Percentiles rank a stretch among this genome's conserved stretches.
Evolutionary conservation across 768 basidiomycete genomes (phyloP).

Genomic region (Boletus barrowsii): DNA sequence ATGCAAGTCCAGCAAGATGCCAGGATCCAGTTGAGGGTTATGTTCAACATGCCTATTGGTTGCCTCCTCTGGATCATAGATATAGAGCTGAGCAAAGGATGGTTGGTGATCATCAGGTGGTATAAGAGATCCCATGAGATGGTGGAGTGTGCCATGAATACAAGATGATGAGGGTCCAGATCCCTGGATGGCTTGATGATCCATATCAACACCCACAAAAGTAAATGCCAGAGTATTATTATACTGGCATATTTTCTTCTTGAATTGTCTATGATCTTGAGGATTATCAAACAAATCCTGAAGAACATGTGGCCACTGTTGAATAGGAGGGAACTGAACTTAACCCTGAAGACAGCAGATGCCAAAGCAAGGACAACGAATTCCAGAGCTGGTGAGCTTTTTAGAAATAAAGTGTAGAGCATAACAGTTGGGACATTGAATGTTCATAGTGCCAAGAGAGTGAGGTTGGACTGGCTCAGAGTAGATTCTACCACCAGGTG

Average conservation of each 20-base stretch:
- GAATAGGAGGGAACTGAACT: slow-evolving; percentile 20
- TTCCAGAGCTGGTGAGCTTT: background rate
- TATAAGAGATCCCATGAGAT: slow-evolving; percentile 33
- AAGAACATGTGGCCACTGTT: slow-evolving; percentile 12
- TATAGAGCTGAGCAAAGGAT: slow-evolving; percentile 38
- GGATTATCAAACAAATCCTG: slow-evolving; percentile 15
- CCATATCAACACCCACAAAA: background rate
- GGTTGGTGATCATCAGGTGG: slow-evolving; percentile 23
- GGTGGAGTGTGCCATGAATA: slow-evolving; percentile 37
- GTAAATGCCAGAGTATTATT: slow-evolving; percentile 26
- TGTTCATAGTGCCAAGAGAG: slow-evolving; percentile 1
- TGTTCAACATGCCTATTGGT: too few species aligned
- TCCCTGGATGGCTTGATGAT: background rate
- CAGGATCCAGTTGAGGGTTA: too few species aligned
- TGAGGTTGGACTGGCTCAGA: slow-evolving; percentile 5
- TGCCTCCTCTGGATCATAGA: slow-evolving; percentile 31
- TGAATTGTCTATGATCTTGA: slow-evolving; percentile 18
- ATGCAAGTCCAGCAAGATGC: too few species aligned
- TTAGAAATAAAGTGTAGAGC: slow-evolving; percentile 16
- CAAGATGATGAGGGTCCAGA: slow-evolving; percentile 17
- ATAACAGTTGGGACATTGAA: slow-evolving; percentile 15
- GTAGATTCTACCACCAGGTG: slow-evolving; percentile 9
- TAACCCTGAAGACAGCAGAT: slow-evolving; percentile 29
- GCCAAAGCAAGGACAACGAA: slow-evolving; percentile 16
- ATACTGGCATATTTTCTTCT: slow-evolving; percentile 37